Percentiles rank a stretch among this genome's conserved stretches.
These are phyloP conservation scores for Boletellus ananas DNA, from an alignment of 768 basidiomycete species.

Conservation along the genomic window DNA sequence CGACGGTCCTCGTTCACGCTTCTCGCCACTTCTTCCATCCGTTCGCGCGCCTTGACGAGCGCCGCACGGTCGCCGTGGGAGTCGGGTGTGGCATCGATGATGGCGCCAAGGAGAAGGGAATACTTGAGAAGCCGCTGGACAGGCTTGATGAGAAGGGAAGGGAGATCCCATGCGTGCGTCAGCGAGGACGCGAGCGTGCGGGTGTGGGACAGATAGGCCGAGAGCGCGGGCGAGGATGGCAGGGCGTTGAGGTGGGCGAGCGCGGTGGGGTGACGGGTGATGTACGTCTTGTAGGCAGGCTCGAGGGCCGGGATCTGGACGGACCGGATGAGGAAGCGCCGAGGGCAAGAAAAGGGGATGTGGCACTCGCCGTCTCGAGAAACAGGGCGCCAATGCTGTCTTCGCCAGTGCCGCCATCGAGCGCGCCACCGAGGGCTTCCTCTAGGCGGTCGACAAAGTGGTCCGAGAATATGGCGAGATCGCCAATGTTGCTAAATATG, in stretches of 20 bases:
- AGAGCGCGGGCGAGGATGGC: conserved; percentile 42
- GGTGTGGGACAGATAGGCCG: conserved; percentile 63
- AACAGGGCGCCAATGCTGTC: conserved; percentile 72
- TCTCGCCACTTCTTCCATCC: conserved; percentile 69
- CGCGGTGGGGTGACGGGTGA: conserved; percentile 74
- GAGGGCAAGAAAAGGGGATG: not conserved
- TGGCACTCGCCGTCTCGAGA: conserved; percentile 56
- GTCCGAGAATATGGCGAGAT: conserved; percentile 72
- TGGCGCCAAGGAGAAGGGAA: conserved; percentile 73
- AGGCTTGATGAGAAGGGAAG: conserved; percentile 94
- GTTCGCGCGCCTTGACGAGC: conserved; percentile 29
- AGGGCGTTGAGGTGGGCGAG: conserved; percentile 60
- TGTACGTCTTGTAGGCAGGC: conserved; percentile 72
- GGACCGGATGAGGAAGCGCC: not conserved
- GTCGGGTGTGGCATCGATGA: conserved; percentile 72
- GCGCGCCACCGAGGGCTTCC: conserved; percentile 55
- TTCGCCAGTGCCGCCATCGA: conserved; percentile 63
- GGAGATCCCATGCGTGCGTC: conserved; percentile 89
- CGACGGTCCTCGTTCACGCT: conserved; percentile 77
- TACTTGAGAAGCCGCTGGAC: conserved; percentile 96
- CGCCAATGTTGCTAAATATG: conserved; percentile 74
- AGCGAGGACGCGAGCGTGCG: conserved; percentile 62
- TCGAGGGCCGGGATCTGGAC: conserved; percentile 65
- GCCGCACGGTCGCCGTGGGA: conserved; percentile 56
- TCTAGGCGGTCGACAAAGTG: conserved; percentile 62